Base-by-base conservation (phyloP, 1,284 basidiomycete genomes). In the Sphaerobolus stellatus region DNA sequence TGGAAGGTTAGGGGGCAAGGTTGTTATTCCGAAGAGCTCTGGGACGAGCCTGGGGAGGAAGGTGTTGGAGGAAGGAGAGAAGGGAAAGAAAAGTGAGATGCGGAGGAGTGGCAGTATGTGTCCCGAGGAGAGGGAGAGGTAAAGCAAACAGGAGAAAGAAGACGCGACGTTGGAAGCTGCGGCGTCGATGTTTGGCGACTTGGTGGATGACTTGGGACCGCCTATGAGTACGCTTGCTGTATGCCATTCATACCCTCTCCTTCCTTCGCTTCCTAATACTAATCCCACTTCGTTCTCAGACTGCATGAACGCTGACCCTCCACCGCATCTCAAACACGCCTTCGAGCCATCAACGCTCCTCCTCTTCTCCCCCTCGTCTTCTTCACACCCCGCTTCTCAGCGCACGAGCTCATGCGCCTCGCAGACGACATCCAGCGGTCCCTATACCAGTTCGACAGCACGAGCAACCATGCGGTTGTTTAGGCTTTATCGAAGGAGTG, bases 171-270 rank as follows among this genome's bases (percentile, higher is more conserved):
- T 93, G 11, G 76, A 78, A 44, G 79, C 83, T 5, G 88, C 88
- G 1, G 84, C 88, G 0, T 79, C 79, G 9, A 84, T 94, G 70
- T 94, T 96, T 67, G 86, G 88, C 6, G 83, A 88, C 58, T 76
- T 96, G 27, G 77, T 92, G n/a, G 86, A 92, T 48, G 87, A 92
- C 62, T 73, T 95, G 8, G 92, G 90, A 0, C n/a, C n/a, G n/a
- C 83, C 86, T 1, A 69, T 97, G 60, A 86, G 84, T 61, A 79
- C 79, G 0, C 76, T 97, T 33, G 85, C 90, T 43, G 92, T 94
- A 63, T 66, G 83, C 73, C 22, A 24, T 14, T 52, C 18, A 20
- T 54, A 49, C 5, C 48, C 28, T 28, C 24, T 14, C 38, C 11
- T 27, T 36, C 48, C 50, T 44, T 60, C 28, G 73, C 20, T 24